A percentile compares a stretch with the other conserved stretches of the same genome.
Evolutionary conservation across 768 basidiomycete species (phyloP).

Genomic region (Rhodotorula paludigena): DNA sequence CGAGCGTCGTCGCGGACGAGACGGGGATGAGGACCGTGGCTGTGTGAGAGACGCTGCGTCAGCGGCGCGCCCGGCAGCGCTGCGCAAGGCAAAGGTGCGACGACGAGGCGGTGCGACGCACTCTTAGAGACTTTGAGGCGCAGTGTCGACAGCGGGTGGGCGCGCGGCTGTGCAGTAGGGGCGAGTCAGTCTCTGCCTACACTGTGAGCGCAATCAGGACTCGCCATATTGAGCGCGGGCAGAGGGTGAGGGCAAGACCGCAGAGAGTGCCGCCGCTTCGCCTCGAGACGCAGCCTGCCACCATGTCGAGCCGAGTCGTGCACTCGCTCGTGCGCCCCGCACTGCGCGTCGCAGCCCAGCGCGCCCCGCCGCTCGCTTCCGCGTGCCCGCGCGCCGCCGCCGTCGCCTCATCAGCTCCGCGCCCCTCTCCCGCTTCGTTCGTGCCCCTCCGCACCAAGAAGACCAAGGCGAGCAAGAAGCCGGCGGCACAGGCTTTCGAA

Average conservation of each 20-base stretch:
- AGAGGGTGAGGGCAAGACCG: too few species aligned
- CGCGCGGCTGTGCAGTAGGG: not conserved
- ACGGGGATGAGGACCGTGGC: conserved; percentile 36
- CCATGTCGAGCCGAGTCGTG: too few species aligned
- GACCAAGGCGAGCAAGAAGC: conserved; percentile 20
- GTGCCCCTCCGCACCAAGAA: conserved; percentile 26
- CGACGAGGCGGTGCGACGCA: not conserved
- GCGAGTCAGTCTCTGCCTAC: not conserved
- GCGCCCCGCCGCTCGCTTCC: not conserved
- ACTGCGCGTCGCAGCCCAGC: not conserved
- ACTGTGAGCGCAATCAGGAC: not conserved
- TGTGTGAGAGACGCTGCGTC: conserved; percentile 5
- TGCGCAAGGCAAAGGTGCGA: not conserved
- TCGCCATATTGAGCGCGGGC: not conserved
- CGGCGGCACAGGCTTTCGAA: too few species aligned
- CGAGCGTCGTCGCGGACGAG: conserved; percentile 14
- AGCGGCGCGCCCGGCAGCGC: too few species aligned
- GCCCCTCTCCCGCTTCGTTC: not conserved
- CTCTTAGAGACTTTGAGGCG: conserved; percentile 31
- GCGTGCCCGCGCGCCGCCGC: not conserved
- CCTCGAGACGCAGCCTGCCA: too few species aligned
- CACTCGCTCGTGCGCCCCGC: too few species aligned
- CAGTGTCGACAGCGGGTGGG: conserved; percentile 20
- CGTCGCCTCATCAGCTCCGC: not conserved
- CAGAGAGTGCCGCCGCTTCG: too few species aligned